phyloP scores from a whole-genome alignment of 2,329 filamentous ascomycete species.

The Cladosporium sp. region DNA sequence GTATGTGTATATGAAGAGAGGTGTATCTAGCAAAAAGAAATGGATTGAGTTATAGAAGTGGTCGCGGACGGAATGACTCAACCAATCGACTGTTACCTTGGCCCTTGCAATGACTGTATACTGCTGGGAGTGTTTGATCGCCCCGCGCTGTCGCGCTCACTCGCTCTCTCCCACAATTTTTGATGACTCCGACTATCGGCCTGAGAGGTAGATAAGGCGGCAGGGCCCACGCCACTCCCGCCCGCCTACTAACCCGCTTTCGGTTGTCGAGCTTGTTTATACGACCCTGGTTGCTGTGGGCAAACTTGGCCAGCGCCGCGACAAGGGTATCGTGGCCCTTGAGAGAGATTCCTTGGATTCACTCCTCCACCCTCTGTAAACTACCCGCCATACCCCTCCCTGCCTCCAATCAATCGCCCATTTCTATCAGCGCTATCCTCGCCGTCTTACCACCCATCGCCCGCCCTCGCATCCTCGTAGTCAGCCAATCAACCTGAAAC shows the following conservation, averaged over 20 bases:
- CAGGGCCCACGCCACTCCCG: neutral
- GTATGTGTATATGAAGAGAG: neutral
- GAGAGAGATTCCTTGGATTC: neutral
- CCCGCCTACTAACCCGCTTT: too few species aligned
- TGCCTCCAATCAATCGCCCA: neutral
- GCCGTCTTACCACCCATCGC: neutral
- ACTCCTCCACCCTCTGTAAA: neutral
- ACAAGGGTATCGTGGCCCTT: neutral
- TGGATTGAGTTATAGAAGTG: neutral
- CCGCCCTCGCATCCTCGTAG: neutral
- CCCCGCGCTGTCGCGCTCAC: neutral
- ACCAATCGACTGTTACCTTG: neutral
- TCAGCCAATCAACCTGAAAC: neutral
- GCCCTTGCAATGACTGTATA: neutral
- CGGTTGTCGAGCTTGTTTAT: too few species aligned
- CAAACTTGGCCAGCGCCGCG: neutral
- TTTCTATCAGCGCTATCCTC: neutral
- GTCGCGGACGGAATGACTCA: constrained; percentile 8
- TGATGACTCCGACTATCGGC: constrained; percentile 9
- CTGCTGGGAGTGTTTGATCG: neutral
- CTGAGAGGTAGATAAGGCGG: neutral
- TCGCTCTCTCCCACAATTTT: constrained; percentile 1
- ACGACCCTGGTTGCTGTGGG: neutral
- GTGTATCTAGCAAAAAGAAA: neutral
- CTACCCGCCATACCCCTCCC: neutral